These are phyloP conservation scores for Yueomyces sp. DNA, from an alignment of 805 yeast species.

Conservation along the genomic window DNA sequence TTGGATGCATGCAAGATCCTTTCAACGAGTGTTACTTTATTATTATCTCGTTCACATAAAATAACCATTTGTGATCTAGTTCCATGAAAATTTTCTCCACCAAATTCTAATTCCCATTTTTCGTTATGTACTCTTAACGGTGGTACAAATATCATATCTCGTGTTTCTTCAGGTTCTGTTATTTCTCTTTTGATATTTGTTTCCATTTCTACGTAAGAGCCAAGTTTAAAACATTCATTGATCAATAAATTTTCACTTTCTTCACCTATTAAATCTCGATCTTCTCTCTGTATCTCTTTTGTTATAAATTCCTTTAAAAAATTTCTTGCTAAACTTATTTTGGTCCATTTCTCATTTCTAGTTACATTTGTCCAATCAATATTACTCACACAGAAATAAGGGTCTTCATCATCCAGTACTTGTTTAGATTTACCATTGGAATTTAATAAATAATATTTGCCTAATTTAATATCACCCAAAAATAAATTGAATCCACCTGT, in stretches of 20 bases:
- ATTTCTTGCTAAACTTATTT: conserved; percentile 43
- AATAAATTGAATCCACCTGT: conserved; percentile 26
- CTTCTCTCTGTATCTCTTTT: background rate
- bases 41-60: conserved; percentile 37
- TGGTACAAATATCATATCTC: conserved; percentile 58
- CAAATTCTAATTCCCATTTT: conserved; percentile 17
- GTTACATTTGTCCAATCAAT: conserved; percentile 26
- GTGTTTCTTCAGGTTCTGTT: conserved; percentile 28
- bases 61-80: conserved; percentile 80
- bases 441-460: conserved; percentile 16
- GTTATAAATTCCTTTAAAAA: conserved; percentile 26
- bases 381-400: conserved; percentile 19
- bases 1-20: conserved; percentile 42
- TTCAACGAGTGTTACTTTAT: conserved; percentile 45
- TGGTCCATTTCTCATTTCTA: conserved; percentile 53
- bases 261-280: conserved; percentile 4
- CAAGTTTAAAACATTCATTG: conserved; percentile 35
- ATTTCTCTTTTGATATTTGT: conserved; percentile 12
- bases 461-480: conserved; percentile 22
- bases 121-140: conserved; percentile 32
- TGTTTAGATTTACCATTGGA: conserved; percentile 20
- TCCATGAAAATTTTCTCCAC: conserved; percentile 40
- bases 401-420: conserved; percentile 9
- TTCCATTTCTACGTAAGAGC: conserved; percentile 30
- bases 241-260: conserved; percentile 27